These are phyloP conservation scores for Russula vinacea DNA, from an alignment of 768 basidiomycete genomes.

Conservation along the genomic window DNA sequence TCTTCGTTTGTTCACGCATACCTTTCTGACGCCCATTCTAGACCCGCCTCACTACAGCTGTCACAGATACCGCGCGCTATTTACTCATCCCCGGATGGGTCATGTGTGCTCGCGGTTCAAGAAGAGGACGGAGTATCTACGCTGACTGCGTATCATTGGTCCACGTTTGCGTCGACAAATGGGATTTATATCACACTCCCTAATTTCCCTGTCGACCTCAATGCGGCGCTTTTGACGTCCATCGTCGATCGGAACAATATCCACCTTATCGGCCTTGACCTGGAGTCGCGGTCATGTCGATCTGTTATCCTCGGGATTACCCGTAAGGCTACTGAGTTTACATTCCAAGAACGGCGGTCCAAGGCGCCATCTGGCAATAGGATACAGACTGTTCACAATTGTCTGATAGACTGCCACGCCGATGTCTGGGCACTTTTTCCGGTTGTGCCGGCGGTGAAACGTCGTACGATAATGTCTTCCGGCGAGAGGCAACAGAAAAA, in stretches of 20 bases:
- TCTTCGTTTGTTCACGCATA: neutral
- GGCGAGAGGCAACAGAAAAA: slow-evolving; percentile 36
- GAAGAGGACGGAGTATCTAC: neutral
- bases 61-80: slow-evolving; percentile 38
- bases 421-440: slow-evolving; percentile 24
- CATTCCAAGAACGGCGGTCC: slow-evolving; percentile 46
- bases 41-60: slow-evolving; percentile 47
- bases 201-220: slow-evolving; percentile 26
- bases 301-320: slow-evolving; percentile 53
- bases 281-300: slow-evolving; percentile 34
- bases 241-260: slow-evolving; percentile 43
- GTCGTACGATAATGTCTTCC: slow-evolving; percentile 17
- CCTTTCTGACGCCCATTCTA: slow-evolving; percentile 28
- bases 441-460: slow-evolving; percentile 17
- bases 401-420: slow-evolving; percentile 19
- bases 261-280: slow-evolving; percentile 45
- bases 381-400: slow-evolving; percentile 42
- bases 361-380: slow-evolving; percentile 29
- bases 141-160: slow-evolving; percentile 52
- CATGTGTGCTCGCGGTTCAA: slow-evolving; percentile 47
- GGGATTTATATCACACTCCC: slow-evolving; percentile 43
- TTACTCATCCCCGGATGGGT: slow-evolving; percentile 52
- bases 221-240: slow-evolving; percentile 43
- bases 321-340: slow-evolving; percentile 54
- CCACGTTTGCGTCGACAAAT: slow-evolving; percentile 50